Conservation (phyloP, 1,139 yeast genomes). For the Magnusiomyces paraingens region DNA sequence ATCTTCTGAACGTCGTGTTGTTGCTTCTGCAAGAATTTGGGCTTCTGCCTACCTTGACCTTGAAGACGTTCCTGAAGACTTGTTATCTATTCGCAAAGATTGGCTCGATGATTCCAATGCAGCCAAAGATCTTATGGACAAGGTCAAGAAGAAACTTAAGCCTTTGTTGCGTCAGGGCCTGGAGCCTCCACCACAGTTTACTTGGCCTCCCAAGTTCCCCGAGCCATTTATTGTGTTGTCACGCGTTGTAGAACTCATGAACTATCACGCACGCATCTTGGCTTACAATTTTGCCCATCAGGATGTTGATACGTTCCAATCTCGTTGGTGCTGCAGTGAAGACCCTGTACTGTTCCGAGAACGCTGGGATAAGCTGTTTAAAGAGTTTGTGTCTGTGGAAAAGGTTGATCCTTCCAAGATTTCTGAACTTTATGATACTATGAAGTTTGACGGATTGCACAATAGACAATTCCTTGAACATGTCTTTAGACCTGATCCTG, state of each 20-base stretch:
- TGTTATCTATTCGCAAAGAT: slow-evolving; percentile 79
- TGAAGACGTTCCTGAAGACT: slow-evolving; percentile 69
- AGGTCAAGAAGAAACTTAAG: slow-evolving; percentile 92
- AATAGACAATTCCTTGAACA: slow-evolving; percentile 82
- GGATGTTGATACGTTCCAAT: slow-evolving; percentile 63
- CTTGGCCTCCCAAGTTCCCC: slow-evolving; percentile 99
- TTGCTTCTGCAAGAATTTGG: slow-evolving; percentile 86
- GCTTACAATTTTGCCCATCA: slow-evolving; percentile 67
- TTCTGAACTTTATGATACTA: slow-evolving; percentile 92
- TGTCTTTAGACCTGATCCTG: slow-evolving; percentile 68
- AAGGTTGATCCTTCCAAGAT: slow-evolving; percentile 97
- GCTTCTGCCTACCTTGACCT: slow-evolving; percentile 74
- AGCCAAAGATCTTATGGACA: slow-evolving; percentile 96
- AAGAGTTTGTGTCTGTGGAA: slow-evolving; percentile 86
- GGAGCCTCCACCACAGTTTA: slow-evolving; percentile 97
- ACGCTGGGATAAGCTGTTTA: slow-evolving; percentile 95
- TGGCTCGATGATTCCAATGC: slow-evolving; percentile 95
- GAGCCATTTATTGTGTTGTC: slow-evolving; percentile 92
- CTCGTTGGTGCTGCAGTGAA: slow-evolving; percentile 94
- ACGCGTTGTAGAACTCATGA: slow-evolving; percentile 93
- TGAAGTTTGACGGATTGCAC: slow-evolving; percentile 97
- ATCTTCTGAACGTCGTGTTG: slow-evolving; percentile 90
- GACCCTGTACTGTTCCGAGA: slow-evolving; percentile 86
- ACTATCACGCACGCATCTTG: slow-evolving; percentile 81
- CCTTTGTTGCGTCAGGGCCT: slow-evolving; percentile 92